Evolutionary conservation across 2,329 filamentous ascomycete genomes (phyloP), one percentile per base, ranked within the genome.

Genomic region (Phoma sp.): DNA sequence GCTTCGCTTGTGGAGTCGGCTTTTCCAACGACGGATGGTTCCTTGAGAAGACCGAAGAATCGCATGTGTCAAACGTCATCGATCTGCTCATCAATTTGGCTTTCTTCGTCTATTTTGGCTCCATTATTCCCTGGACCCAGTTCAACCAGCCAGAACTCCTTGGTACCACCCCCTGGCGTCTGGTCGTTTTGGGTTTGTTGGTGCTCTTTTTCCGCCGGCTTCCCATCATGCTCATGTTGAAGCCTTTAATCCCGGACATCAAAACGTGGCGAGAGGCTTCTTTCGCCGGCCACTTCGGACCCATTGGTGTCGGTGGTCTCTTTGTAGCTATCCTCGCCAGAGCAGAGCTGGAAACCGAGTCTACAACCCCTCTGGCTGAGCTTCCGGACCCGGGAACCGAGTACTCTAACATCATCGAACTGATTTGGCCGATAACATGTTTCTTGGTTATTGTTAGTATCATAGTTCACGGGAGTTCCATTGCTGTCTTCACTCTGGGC

Each of bases 1-100:
- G 95, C 35, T 99, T 99, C 70, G 88, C 94, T 13, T 92, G 91
- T 51, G 95, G 95, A 54, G 95, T 99, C n/a, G 95, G 95, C 50
- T 99, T 99, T 81, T 97, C 93, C 66, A 99, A 99, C 75, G 95
- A 99, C 72, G 95, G 95, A 63, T 99, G 95, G 95, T 99, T 99
- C 69, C 90, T 91, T 15, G 91, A 97, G 71, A 97, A 97, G 82
- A 99, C 95, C 0, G 95, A 99, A 73, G 95, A 99, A 76, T 94
- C 95, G 0, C 95, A 98, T 74, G 95, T 99, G 9, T 98, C 94
- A 75, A 98, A 99, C 85, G 95, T 99, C 73, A 99, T 99, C 71
- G 95, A 99, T 81, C 78, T 99, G 74, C 81, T 99, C 58, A 88
- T 99, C 80, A 99, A 99, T 77, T 85, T 99, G 86, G 85, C 94